Evolutionary conservation across 2,329 filamentous ascomycete genomes (phyloP), one percentile per base, ranked within the genome.

Genomic region (Amauroascus niger): DNA sequence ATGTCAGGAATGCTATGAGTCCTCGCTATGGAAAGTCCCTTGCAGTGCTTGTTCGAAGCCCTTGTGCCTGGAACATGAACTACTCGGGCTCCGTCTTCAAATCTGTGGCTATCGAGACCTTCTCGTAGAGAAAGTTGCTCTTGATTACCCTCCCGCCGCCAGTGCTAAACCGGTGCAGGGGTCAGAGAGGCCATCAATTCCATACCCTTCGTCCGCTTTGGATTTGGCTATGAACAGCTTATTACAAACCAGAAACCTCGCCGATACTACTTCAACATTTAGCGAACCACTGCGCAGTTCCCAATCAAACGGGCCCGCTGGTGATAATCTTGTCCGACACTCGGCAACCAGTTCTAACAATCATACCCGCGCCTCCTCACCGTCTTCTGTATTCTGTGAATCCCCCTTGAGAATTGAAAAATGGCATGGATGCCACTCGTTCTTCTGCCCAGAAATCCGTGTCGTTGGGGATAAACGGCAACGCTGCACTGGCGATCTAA

Each of bases 1-100:
- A 16, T 81, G 79, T 61, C 73, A 78, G 49, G 76, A 79, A 54
- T 81, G 79, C 62, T 79, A 79, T 58, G 72, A 75, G 28, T 76
- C 74, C n/a, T 75, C 77, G 45, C 72, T 76, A 46, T 81, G 79
- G 79, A 80, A 79, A 60, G 73, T 81, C n/a, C 72, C 76, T 37
- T 81, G 79, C 63, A 76, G 77, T 60, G 73, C 70, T 41, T 81
- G 79, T 66, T 77, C 77, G 39, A 77, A 72, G 52, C 73, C 78
- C 1, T 67, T 81, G 24, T 81, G 79, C 64, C 79, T 80, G 59
- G 78, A 80, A 59, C 79, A 81, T 62, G 79, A 81, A 58, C 74
- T 81, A 43, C 74, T 78, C 24, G 77, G 74, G 13, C 68, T 80
- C 18, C 77, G 78, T 51, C 69, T 80, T 26, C 70, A 78, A 35